phyloP scores from a whole-genome alignment of 805 yeast genomes.

The Suhomyces vadensis region DNA sequence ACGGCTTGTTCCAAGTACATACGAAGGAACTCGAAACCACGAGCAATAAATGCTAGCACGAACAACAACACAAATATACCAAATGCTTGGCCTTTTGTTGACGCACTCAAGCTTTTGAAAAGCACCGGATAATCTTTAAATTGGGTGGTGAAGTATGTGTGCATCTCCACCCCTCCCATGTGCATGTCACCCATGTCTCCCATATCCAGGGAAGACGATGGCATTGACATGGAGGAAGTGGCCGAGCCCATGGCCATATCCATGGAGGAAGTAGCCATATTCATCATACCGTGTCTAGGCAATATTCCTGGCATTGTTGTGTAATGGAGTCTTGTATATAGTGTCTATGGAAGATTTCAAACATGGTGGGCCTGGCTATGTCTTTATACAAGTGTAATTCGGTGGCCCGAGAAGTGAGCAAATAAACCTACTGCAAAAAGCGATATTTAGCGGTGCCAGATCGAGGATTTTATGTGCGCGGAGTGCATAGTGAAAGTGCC shows the following conservation, averaged over 20 bases:
- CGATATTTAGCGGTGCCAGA: background rate
- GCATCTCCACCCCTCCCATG: constrained; percentile 49
- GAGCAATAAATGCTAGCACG: constrained; percentile 56
- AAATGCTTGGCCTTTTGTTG: constrained; percentile 60
- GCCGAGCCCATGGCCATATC: constrained; percentile 8
- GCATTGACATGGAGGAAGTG: constrained; percentile 10
- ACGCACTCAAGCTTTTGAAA: constrained; percentile 55
- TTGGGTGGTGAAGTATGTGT: constrained; percentile 52
- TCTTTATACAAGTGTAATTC: background rate
- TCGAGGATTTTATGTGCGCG: constrained; percentile 1
- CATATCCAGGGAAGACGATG: constrained; percentile 8
- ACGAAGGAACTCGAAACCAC: constrained; percentile 59
- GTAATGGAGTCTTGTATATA: background rate
- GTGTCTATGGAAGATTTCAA: no score
- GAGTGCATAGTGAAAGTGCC: background rate
- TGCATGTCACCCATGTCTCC: constrained; percentile 12
- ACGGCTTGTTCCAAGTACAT: constrained; percentile 69
- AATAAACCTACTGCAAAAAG: constrained; percentile 4
- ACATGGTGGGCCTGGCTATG: background rate
- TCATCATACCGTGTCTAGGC: constrained; percentile 6
- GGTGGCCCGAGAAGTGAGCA: constrained; percentile 2
- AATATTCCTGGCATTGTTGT: background rate
- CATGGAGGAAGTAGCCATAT: background rate
- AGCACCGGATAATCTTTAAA: constrained; percentile 62
- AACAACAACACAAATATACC: constrained; percentile 69